Conservation (phyloP, 2,329 filamentous ascomycete species). For the Gaeumannomyces sp. region DNA sequence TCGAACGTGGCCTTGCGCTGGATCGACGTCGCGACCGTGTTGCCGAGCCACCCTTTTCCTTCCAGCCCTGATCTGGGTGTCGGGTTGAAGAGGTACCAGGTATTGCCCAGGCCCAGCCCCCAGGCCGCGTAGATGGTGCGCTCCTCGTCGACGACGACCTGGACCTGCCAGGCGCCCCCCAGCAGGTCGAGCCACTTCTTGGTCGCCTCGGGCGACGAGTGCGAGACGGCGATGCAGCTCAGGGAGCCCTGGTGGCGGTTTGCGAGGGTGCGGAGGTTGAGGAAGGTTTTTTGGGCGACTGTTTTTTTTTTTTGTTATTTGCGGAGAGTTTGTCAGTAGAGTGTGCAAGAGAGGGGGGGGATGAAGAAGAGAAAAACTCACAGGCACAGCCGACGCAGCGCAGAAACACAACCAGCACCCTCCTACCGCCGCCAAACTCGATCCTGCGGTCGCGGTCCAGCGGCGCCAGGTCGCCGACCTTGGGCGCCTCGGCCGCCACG, state of each 20-base stretch:
- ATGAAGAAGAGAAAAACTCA: slow-evolving; percentile 25
- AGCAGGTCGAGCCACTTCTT: slow-evolving; percentile 51
- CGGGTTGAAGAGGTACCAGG: slow-evolving; percentile 49
- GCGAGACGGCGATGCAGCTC: slow-evolving; percentile 52
- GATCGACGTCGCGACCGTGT: slow-evolving; percentile 42
- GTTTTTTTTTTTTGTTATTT: slow-evolving; percentile 5
- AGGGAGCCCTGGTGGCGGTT: slow-evolving; percentile 43
- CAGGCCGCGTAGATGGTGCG: slow-evolving; percentile 52
- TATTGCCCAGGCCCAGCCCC: slow-evolving; percentile 46
- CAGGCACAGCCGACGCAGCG: slow-evolving; percentile 51
- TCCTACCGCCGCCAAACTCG: slow-evolving; percentile 35
- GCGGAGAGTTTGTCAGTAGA: no score
- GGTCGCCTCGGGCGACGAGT: slow-evolving; percentile 50
- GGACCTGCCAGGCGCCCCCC: slow-evolving; percentile 51
- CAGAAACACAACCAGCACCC: slow-evolving; percentile 44
- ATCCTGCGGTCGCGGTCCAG: slow-evolving; percentile 39
- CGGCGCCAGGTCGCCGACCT: slow-evolving; percentile 42
- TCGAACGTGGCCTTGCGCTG: slow-evolving; percentile 26
- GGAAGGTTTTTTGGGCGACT: slow-evolving; percentile 53
- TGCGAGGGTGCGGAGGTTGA: slow-evolving; percentile 47
- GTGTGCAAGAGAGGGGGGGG: no score
- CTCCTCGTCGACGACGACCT: slow-evolving; percentile 50
- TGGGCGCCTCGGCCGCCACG: slow-evolving; percentile 36
- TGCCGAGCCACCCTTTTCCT: slow-evolving; percentile 50
- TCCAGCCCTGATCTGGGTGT: slow-evolving; percentile 46